These are phyloP conservation scores for Annulohypoxylon nitens DNA, from an alignment of 495 filamentous ascomycete genomes.

Conservation along the genomic window DNA sequence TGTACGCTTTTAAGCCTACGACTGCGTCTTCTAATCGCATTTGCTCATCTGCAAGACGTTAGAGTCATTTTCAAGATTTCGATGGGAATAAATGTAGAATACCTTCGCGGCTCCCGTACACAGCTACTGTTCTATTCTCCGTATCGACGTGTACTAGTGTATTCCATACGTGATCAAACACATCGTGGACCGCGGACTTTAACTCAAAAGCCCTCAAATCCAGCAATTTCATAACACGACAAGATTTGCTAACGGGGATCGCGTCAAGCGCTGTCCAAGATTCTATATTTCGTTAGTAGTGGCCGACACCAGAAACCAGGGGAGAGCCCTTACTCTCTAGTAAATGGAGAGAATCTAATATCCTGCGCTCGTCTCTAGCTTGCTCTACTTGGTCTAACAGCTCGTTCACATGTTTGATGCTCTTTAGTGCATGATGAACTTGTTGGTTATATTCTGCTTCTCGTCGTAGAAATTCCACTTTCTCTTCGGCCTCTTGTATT, in stretches of 20 bases:
- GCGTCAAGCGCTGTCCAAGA: conserved; percentile 61
- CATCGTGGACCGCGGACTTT: conserved; percentile 68
- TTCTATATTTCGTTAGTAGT: conserved; percentile 45
- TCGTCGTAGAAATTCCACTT: conserved; percentile 76
- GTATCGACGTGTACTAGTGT: conserved; percentile 68
- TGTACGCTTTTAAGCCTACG: conserved; percentile 63
- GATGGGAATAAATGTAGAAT: not conserved
- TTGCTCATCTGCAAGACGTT: conserved; percentile 56
- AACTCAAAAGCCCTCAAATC: conserved; percentile 66
- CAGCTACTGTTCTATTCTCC: conserved; percentile 60
- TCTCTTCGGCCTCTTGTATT: conserved; percentile 74
- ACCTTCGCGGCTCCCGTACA: conserved; percentile 62
- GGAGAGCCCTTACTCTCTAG: conserved; percentile 59
- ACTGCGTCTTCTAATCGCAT: conserved; percentile 63
- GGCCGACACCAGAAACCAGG: not conserved
- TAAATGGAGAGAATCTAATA: conserved; percentile 65
- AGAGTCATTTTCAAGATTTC: conserved; percentile 32
- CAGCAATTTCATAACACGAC: conserved; percentile 62
- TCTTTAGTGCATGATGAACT: conserved; percentile 71
- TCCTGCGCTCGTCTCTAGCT: conserved; percentile 60
- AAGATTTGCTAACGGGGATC: conserved; percentile 60
- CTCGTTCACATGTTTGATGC: conserved; percentile 67
- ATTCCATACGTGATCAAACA: conserved; percentile 69
- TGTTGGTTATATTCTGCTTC: conserved; percentile 83
- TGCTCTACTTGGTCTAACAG: conserved; percentile 66